A percentile compares a stretch with the other conserved stretches of the same genome.
Evolutionary conservation across 1,139 yeast genomes (phyloP).

Genomic region (Pneumocystis wakefieldiae): DNA sequence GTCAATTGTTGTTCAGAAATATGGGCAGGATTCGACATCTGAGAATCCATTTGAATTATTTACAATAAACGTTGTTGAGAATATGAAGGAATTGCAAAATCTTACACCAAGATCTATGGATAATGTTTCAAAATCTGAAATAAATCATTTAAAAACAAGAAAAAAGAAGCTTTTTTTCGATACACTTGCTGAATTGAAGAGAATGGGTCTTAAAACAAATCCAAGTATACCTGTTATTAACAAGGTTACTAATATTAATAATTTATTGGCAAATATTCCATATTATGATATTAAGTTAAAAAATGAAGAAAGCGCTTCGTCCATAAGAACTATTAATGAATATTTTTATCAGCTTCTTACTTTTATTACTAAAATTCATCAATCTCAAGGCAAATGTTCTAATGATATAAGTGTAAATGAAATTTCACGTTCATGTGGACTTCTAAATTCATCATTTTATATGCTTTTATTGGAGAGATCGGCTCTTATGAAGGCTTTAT

Average conservation of each 20-base stretch:
- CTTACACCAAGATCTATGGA: slow-evolving; percentile 63
- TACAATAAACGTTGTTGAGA: slow-evolving; percentile 40
- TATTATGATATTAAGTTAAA: slow-evolving; percentile 33
- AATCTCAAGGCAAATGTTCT: slow-evolving; percentile 41
- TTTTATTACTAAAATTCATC: slow-evolving; percentile 61
- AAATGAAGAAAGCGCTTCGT: slow-evolving; percentile 17
- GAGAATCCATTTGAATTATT: slow-evolving; percentile 30
- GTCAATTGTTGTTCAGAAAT: not conserved
- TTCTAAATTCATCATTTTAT: slow-evolving; percentile 57
- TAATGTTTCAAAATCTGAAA: slow-evolving; percentile 58
- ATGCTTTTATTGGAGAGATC: slow-evolving; percentile 22
- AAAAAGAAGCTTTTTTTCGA: slow-evolving; percentile 68
- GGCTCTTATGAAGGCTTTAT: slow-evolving; percentile 24
- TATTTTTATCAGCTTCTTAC: slow-evolving; percentile 62
- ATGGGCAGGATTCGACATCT: not conserved
- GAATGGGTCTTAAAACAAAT: slow-evolving; percentile 58
- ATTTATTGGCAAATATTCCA: slow-evolving; percentile 40
- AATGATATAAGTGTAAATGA: slow-evolving; percentile 68
- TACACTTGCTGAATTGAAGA: slow-evolving; percentile 53
- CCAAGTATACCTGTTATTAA: slow-evolving; percentile 50
- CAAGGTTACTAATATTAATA: slow-evolving; percentile 47
- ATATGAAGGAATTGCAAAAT: slow-evolving; percentile 46
- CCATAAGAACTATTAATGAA: slow-evolving; percentile 29
- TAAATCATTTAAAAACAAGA: slow-evolving; percentile 63
- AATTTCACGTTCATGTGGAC: slow-evolving; percentile 62